A percentile compares a stretch with the other conserved stretches of the same genome.
These are phyloP conservation scores for Grosmannia serpens DNA, from an alignment of 2,329 filamentous ascomycete genomes.

Conservation along the genomic window DNA sequence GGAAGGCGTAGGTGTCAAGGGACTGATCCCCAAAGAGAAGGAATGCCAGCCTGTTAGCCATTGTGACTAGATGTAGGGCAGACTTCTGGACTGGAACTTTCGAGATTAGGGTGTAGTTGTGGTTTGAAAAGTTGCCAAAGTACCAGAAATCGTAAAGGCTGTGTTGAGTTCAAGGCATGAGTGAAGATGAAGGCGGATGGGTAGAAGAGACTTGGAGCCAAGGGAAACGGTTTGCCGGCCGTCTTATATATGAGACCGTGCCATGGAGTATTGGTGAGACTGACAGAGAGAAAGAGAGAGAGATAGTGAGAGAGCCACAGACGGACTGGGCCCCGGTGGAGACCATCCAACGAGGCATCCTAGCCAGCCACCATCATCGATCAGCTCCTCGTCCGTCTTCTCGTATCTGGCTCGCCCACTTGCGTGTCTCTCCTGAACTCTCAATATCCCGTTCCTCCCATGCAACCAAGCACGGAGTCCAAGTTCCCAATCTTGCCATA, in stretches of 20 bases:
- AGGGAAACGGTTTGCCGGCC: too few relatives aligned
- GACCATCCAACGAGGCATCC: conserved; percentile 9
- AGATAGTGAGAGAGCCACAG: background rate
- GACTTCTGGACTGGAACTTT: background rate
- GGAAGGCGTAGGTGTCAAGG: conserved; percentile 51
- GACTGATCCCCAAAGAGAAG: conserved; percentile 65
- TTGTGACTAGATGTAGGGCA: conserved; percentile 15
- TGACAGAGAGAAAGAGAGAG: too few relatives aligned
- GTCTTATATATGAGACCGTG: background rate
- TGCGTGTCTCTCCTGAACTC: background rate
- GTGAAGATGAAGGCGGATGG: background rate
- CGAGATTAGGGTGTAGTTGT: background rate
- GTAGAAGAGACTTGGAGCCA: background rate
- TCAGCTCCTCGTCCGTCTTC: background rate
- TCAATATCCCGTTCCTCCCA: background rate
- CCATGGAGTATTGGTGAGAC: too few relatives aligned
- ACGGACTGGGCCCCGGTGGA: background rate
- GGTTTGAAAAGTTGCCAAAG: background rate
- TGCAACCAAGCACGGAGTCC: background rate
- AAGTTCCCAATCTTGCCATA: background rate
- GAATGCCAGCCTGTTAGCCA: conserved; percentile 38
- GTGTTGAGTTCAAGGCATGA: background rate
- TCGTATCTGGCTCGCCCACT: background rate
- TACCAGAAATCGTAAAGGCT: background rate
- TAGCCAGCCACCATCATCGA: conserved; percentile 12